These are phyloP conservation scores for Peterozyma toletana DNA, from an alignment of 805 yeast species.

Conservation along the genomic window DNA sequence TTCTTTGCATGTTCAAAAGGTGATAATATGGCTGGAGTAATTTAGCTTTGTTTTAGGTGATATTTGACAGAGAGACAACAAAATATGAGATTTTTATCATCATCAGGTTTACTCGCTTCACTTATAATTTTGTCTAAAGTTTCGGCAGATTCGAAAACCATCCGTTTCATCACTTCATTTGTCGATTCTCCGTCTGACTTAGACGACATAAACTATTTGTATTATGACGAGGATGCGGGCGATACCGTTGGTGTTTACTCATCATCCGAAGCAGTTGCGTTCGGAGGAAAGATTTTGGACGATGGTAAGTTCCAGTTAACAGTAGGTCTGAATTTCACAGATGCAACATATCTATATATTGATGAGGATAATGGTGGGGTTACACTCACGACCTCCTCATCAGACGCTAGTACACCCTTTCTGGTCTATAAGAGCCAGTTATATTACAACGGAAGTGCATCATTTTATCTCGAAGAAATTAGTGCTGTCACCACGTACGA, in stretches of 20 bases:
- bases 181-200: not conserved
- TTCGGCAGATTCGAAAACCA: not conserved
- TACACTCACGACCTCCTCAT: not conserved
- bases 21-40: too few species aligned
- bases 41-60: too few species aligned
- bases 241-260: slow-evolving; percentile 4
- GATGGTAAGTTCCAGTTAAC: slow-evolving; percentile 4
- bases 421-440: slow-evolving; percentile 1
- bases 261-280: not conserved
- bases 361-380: slow-evolving; percentile 5
- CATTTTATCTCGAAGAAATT: slow-evolving; percentile 2
- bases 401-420: slow-evolving; percentile 1
- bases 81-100: too few species aligned
- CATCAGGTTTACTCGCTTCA: not conserved
- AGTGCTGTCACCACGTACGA: slow-evolving; percentile 1
- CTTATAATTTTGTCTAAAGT: not conserved
- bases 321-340: slow-evolving; percentile 1
- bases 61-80: too few species aligned
- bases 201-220: slow-evolving; percentile 4
- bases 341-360: not conserved
- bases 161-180: slow-evolving; percentile 3
- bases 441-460: slow-evolving; percentile 6
- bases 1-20: too few species aligned
- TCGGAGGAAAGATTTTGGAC: slow-evolving; percentile 2
- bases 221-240: not conserved